Evolutionary conservation across 306 rosid species (phyloP), one percentile per base, ranked within the genome.

Genomic region (Vicia sativa): DNA sequence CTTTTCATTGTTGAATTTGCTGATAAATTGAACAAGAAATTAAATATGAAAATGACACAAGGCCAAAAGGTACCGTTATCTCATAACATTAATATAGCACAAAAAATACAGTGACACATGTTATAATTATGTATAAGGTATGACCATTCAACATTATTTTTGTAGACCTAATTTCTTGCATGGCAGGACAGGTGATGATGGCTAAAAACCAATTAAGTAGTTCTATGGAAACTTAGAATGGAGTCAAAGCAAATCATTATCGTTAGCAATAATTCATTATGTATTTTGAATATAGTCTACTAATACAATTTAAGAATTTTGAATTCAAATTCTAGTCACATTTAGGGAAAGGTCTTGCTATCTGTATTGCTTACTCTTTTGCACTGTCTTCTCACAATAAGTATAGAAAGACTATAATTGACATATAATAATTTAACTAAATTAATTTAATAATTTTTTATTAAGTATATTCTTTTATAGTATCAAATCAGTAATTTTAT

Each of bases 81-180:
- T 1, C 49, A 41, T 35, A n/a, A 9, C 46, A 37, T 74, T 74
- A 56, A 63, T 39, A 60, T 74, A 39, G 61, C 65, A 45, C 60
- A 54, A 64, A 45, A 55, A 26, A 48, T 39, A 9, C 16, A 4
- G 11, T 13, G 26, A 74, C 68, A 31, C 71, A 11, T 44, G 38
- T 35, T 50, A 35, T 65, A 38, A 26, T 37, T 41, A 4, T 65
- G 35, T 75, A 9, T 19, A 8, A 11, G 38, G 72, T 61, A 75
- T 67, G 80, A 76, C 79, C 68, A 11, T 79, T 82, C 80, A 68
- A 67, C 65, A 19, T 54, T n/a, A 43, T 50, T 69, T 57, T 69
- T 57, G 49, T 77, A 8, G 6, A 37, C 59, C n/a, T 50, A 50
- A 65, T 77, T 65, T 65, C 82, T 64, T 77, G 60, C 68, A 50